Conservation (phyloP, 2,329 filamentous ascomycete species). For the Scedosporium apiospermum region DNA sequence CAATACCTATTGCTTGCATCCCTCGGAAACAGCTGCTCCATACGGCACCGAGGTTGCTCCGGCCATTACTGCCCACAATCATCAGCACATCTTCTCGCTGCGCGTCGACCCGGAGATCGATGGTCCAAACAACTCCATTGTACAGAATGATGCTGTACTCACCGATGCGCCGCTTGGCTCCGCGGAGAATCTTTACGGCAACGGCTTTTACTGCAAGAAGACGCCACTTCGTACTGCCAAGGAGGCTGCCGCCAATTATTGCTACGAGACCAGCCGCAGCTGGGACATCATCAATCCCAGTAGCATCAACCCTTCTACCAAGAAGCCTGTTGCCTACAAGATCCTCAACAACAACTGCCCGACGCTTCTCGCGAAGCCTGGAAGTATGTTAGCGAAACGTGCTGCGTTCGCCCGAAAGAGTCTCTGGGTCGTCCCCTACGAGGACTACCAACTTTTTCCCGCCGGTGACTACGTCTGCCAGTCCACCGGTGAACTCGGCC, state of each 20-base stretch:
- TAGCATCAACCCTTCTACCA: constrained; percentile 73
- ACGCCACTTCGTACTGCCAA: constrained; percentile 66
- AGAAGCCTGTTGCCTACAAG: constrained; percentile 81
- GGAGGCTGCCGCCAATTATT: constrained; percentile 67
- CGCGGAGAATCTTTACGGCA: constrained; percentile 77
- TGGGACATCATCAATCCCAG: constrained; percentile 87
- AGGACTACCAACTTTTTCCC: no score
- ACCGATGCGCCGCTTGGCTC: constrained; percentile 69
- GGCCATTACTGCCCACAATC: constrained; percentile 81
- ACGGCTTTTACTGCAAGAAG: constrained; percentile 80
- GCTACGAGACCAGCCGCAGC: constrained; percentile 67
- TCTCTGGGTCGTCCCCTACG: no score
- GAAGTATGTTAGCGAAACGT: constrained; percentile 77
- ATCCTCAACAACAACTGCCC: constrained; percentile 81
- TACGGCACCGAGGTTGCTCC: constrained; percentile 92
- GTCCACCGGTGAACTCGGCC: no score
- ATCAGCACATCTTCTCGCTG: constrained; percentile 90
- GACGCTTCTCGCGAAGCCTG: constrained; percentile 68
- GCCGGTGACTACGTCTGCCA: no score
- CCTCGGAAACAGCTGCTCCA: constrained; percentile 70
- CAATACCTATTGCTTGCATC: constrained; percentile 78
- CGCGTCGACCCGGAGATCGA: constrained; percentile 83
- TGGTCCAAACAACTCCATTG: constrained; percentile 74
- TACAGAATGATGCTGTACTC: constrained; percentile 66
- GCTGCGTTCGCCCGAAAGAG: constrained; percentile 64